Base-by-base conservation (phyloP, 345 rosid species). In the Raphanus sativus region DNA sequence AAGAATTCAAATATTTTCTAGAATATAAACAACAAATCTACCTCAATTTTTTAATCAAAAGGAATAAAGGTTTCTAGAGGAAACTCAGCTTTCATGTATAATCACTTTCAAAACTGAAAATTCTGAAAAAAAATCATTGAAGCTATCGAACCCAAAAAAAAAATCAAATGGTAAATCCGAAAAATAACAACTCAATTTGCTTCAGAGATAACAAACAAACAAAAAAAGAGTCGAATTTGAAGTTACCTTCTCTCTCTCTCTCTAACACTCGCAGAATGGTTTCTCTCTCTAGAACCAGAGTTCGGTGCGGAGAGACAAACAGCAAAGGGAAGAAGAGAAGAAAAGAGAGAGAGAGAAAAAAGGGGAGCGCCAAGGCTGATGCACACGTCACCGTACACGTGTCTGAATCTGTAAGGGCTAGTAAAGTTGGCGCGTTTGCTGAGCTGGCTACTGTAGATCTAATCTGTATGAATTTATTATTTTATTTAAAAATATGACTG, bases 361-460 rank as follows among this genome's bases (percentile, higher is more conserved):
- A 45, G 17, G 10, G 68, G 68, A 72, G 77, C 81, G 77, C 77
- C 74, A 79, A 78, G 78, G 75, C 65, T 36, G 60, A 68, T 38
- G 61, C 15, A 34, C 78, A 79, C 82, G 82, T 79, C 78, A 74
- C 61, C 40, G 8, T 67, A 62, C 66, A 79, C 82, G 78, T 79
- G 82, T 79, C 62, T 0, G 0, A 2, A 79, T 74, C 75, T 6
- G 6, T 13, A 58, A 17, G 3, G 21, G 40, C 8, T 74, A 38
- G 2, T 36, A 62, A 62, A 62, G 68, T 24, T 5, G 62, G 42
- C 78, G 60, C 13, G 69, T 54, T n/a, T 62, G 78, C 82, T 79
- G 82, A 78, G 70, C 60, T 78, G 82, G 82, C 70, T 5, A 60
- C 0, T 3, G 33, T 58, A 78, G 82, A 73, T 73, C 78, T 78